Base-by-base conservation (phyloP, 1,284 basidiomycete species). In the Moesziomyces sp. region DNA sequence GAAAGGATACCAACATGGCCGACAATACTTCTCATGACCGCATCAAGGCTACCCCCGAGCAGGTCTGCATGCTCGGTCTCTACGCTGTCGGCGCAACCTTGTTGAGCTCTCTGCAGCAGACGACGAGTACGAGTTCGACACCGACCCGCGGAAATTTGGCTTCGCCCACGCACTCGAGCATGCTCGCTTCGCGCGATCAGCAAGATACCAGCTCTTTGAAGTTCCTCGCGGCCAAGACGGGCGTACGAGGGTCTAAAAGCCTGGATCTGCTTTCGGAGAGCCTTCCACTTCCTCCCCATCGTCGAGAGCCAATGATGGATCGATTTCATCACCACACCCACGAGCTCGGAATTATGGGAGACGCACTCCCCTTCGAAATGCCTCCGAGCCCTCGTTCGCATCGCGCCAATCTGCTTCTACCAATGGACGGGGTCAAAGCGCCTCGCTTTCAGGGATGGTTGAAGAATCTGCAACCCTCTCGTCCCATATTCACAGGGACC, bases 41-140 rank as follows among this genome's bases (percentile, higher is more conserved):
- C 23, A 34, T 35, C 30, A 24, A 44, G 5, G 52, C 52, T 3
- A 61, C 58, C 3, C 48, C 45, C n/a, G 60, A 56, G 42, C 48
- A 64, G 38, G 46, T 58, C 16, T 57, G 50, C 24, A 53, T 53
- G 61, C 51, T 64, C 14, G 60, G 60, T 21, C 55, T 58, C 16
- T 64, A 58, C 30, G 55, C 61, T n/a, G 44, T 64, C n/a, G 55
- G 54, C 24, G 50, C 61, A 5, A 50, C 54, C 3, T 14, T 64
- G 35, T 40, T 58, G 10, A 44, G 42, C 38, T 45, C 38, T 30
- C 26, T 47, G 19, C 44, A 40, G 2, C 61, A 64, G 26, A 34
- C 40, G 1, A n/a, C n/a, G n/a, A n/a, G n/a, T n/a, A 14, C 38
- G 26, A 28, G 26, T 28, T 28, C 26, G 26, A 28, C 26, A 28